Conservation (phyloP, 768 basidiomycete species). For the Termitomyces titanicus region DNA sequence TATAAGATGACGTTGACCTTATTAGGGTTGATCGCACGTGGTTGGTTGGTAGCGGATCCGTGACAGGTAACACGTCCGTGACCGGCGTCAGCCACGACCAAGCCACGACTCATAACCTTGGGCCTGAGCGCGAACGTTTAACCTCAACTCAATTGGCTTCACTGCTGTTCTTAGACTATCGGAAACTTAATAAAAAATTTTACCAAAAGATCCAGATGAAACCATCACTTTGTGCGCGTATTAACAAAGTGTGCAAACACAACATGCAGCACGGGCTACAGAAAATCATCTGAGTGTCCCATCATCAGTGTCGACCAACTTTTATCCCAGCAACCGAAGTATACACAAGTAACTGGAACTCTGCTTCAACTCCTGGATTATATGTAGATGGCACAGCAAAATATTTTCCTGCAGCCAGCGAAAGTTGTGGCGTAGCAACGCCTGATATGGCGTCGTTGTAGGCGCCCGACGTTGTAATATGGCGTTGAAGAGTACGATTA, state of each 20-base stretch:
- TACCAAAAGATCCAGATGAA: too few relatives aligned
- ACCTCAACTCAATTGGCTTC: too few relatives aligned
- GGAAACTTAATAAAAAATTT: too few relatives aligned
- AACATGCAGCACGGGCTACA: background rate
- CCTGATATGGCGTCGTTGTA: constrained; percentile 77
- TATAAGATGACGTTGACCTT: background rate
- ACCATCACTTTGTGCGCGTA: background rate
- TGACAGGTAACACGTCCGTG: too few relatives aligned
- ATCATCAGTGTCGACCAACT: constrained; percentile 18
- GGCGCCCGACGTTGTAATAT: constrained; percentile 69
- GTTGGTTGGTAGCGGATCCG: too few relatives aligned
- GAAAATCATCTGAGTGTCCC: background rate
- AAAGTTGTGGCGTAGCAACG: constrained; percentile 52
- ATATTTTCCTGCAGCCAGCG: constrained; percentile 62
- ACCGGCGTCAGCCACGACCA: too few relatives aligned
- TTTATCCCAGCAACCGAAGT: constrained; percentile 34
- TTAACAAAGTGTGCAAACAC: too few relatives aligned
- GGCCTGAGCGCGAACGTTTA: too few relatives aligned
- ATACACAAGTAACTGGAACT: constrained; percentile 62
- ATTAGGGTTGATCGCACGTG: constrained; percentile 7
- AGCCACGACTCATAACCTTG: too few relatives aligned
- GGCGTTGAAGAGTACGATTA: constrained; percentile 29
- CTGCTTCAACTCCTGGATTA: constrained; percentile 49
- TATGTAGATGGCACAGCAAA: constrained; percentile 73
- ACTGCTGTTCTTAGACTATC: too few relatives aligned